These are phyloP conservation scores for Fraxinus greggii DNA, from an alignment of 305 asterid genomes.

Conservation along the genomic window DNA sequence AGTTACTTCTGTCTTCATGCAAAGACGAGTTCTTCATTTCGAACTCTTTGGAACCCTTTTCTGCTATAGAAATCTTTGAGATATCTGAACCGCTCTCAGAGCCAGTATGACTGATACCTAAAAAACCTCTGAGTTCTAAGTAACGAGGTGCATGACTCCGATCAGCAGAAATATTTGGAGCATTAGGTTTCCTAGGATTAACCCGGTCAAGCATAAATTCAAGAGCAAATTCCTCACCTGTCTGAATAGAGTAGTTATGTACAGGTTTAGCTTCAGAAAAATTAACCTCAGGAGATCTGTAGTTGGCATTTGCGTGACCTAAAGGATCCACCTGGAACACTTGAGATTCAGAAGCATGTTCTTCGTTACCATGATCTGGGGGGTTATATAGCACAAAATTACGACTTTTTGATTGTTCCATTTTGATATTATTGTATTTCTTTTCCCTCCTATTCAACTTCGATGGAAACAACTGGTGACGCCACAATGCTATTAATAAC, in stretches of 20 bases:
- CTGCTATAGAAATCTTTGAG: conserved; percentile 43
- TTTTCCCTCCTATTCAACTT: conserved; percentile 25
- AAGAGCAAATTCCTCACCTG: conserved; percentile 76
- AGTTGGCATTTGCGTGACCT: conserved; percentile 42
- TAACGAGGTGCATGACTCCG: conserved; percentile 48
- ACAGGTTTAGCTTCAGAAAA: conserved; percentile 56
- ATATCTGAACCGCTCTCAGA: conserved; percentile 50
- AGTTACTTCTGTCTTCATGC: conserved; percentile 40
- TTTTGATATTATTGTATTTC: conserved; percentile 16
- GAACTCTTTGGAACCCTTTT: conserved; percentile 34
- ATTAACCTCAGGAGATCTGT: conserved; percentile 34
- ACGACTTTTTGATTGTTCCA: conserved; percentile 54
- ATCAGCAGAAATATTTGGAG: conserved; percentile 46
- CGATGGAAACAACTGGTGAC: conserved; percentile 29
- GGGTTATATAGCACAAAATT: conserved; percentile 37
- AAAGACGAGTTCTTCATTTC: conserved; percentile 37
- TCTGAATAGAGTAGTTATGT: conserved; percentile 65
- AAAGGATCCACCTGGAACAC: conserved; percentile 37
- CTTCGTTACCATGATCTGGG: conserved; percentile 40
- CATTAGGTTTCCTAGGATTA: conserved; percentile 47
- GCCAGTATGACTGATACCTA: conserved; percentile 48
- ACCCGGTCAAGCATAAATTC: conserved; percentile 72
- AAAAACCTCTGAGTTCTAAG: conserved; percentile 53
- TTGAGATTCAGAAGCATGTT: conserved; percentile 45
- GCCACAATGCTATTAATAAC: conserved; percentile 34